A percentile compares a stretch with the other conserved stretches of the same genome.
phyloP scores from a whole-genome alignment of 208 protist genomes.

The Herpetomonas samuelpessoai region DNA sequence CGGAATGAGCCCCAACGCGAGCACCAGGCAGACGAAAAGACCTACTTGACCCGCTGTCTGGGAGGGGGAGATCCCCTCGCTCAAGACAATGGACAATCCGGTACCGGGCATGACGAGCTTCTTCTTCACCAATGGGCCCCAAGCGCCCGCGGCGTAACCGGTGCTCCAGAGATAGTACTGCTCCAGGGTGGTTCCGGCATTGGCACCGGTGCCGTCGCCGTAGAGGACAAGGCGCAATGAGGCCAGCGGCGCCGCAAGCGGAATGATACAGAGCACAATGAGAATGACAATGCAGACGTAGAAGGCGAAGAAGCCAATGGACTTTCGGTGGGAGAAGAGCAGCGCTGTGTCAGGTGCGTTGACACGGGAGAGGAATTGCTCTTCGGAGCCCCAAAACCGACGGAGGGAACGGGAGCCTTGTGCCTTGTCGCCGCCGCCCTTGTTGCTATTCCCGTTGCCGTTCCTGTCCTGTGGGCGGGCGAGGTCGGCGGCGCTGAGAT shows the following conservation, averaged over 20 bases:
- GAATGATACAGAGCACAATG: background rate
- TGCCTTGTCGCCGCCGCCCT: too few species aligned
- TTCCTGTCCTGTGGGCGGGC: too few species aligned
- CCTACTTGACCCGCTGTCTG: background rate
- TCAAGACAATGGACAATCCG: background rate
- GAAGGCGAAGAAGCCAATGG: background rate
- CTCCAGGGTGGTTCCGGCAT: background rate
- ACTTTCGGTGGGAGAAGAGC: background rate
- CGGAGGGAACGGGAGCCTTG: too few species aligned
- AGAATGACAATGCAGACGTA: background rate
- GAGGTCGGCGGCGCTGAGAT: too few species aligned
- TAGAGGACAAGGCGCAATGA: background rate
- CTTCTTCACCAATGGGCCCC: background rate
- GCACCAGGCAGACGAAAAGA: background rate
- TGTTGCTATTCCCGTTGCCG: too few species aligned
- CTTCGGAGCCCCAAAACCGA: too few species aligned
- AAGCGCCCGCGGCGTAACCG: background rate
- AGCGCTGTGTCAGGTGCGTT: background rate
- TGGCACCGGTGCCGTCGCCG: background rate
- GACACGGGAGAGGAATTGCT: background rate
- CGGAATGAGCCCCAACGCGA: background rate
- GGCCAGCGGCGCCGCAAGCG: background rate
- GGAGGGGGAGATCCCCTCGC: background rate
- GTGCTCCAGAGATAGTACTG: background rate
- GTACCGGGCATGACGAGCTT: background rate